phyloP scores from a whole-genome alignment of 495 filamentous ascomycete species.

The Hypomontagnella submonticulosa region DNA sequence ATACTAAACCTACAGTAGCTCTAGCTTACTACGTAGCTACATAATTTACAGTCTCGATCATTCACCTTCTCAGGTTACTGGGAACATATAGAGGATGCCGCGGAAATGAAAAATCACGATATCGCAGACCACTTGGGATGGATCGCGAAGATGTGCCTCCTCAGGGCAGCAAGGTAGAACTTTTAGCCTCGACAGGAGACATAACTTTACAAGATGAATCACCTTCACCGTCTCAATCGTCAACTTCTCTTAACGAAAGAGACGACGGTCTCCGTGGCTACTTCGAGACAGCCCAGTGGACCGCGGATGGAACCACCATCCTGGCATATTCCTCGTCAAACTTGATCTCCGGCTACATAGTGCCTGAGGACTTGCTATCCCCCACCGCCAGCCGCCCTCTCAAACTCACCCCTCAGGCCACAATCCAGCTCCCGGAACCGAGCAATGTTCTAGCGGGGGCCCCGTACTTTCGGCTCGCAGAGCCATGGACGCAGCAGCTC shows the following conservation, averaged over 20 bases:
- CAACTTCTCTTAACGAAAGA: conserved; percentile 1
- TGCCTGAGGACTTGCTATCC: conserved; percentile 78
- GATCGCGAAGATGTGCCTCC: conserved; percentile 33
- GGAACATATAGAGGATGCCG: neutral
- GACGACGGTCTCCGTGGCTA: conserved; percentile 50
- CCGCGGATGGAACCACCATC: conserved; percentile 84
- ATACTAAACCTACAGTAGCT: neutral
- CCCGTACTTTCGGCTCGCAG: conserved; percentile 74
- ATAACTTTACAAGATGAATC: conserved; percentile 22
- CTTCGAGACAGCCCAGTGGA: conserved; percentile 68
- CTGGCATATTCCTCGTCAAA: conserved; percentile 79
- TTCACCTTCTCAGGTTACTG: neutral
- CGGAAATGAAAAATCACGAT: conserved; percentile 21
- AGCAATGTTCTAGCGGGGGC: conserved; percentile 76
- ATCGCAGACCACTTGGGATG: conserved; percentile 22
- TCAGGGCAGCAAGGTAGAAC: conserved; percentile 44
- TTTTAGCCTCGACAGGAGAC: conserved; percentile 57
- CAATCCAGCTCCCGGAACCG: conserved; percentile 71
- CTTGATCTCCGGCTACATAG: conserved; percentile 73
- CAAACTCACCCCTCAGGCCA: conserved; percentile 69
- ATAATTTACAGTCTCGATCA: neutral
- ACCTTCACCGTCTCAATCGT: neutral
- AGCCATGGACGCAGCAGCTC: conserved; percentile 73
- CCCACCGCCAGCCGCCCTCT: conserved; percentile 53
- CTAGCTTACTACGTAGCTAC: neutral